Evolutionary conservation across 129 eudicot species (phyloP).

Genomic region (Daucus carota): DH1_v3.0 NC_030387.2:35786501-35787000

Average conservation of each 20-base stretch:
- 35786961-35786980: neutral
- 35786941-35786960: neutral
- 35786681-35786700: neutral
- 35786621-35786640: no score
- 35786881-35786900: neutral
- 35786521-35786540: no score
- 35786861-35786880: conserved; percentile 5
- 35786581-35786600: no score
- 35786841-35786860: neutral
- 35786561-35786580: no score
- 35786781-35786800: neutral
- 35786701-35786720: neutral
- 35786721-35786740: neutral
- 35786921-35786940: neutral
- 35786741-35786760: neutral
- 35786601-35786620: no score
- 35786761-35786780: neutral
- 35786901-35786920: neutral
- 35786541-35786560: no score
- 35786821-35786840: neutral
- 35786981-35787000: neutral
- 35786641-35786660: no score
- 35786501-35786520: neutral
- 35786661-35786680: no score
- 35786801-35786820: neutral